Base-by-base conservation (phyloP, 805 yeast genomes). In the Lipomyces mesembrius region DNA sequence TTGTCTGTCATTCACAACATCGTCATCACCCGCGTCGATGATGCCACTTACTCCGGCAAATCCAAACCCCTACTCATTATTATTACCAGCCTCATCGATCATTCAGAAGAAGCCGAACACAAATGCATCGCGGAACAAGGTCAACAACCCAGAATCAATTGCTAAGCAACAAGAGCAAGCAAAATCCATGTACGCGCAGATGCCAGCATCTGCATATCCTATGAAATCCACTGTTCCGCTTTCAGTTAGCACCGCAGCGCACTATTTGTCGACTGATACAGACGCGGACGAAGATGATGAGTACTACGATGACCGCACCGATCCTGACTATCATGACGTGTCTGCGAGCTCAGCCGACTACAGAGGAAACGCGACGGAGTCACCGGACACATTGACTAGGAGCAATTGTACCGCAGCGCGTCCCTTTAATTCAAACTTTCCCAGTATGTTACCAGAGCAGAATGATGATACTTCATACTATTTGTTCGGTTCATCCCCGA, bases 341-440 rank as follows among this genome's bases (percentile, higher is more conserved):
- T 65, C 71, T 17, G 9, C 49, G 6, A n/a, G 49, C 22, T 43
- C 49, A 43, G 49, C 9, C 8, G 3, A n/a, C 49, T 7, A 6
- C 49, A 8, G 49, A n/a, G 49, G 9, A n/a, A 43, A 43, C 22
- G 22, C 22, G 22, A 1, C 49, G 22, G 29, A 60, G 20, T 74
- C 75, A 14, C 76, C 75, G 46, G 69, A 61, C 56, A 69, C 74
- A 17, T 72, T 75, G 34, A 67, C 74, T 57, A 65, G 72, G n/a
- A 66, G 72, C 39, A 76, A 74, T 62, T 72, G 77, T 17, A 75
- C 73, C 27, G 64, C 64, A 51, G 61, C 75, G 32, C 70, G 69
- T 32, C 65, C 66, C 53, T 66, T 75, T 61, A 71, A 75, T 9
- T 70, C 76, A 43, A 43, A 17, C 8, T 17, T 43, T 43, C 49